Evolutionary conservation across 2,329 filamentous ascomycete genomes (phyloP), one percentile per base, ranked within the genome.

Genomic region (Basipetospora chlamydospora): DNA sequence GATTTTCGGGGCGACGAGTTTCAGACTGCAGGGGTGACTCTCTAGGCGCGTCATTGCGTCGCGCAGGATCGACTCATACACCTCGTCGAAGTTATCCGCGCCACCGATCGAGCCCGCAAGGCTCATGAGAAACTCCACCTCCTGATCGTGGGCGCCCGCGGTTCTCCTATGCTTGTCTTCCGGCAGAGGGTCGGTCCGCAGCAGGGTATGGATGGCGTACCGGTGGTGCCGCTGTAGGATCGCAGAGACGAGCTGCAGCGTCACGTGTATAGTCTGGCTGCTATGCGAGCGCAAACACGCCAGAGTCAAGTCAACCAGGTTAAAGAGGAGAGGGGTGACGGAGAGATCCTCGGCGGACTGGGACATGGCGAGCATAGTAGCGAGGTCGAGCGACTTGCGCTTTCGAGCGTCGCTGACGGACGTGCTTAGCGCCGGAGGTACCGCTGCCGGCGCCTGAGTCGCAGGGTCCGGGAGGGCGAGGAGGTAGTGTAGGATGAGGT

Each of bases 401-500:
- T 87, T 80, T 44, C 83, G 81, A 7, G 80, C 71, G 31, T 77
- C 75, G 43, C 77, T 81, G 13, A 75, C 63, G 15, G 67, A 64
- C 18, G 73, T 72, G 26, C 37, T 37, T 12, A 41, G 13, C 8
- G 7, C 16, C n/a, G 28, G 11, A 15, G 11, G 28, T 6, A n/a
- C 20, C 18, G 6, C 22, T 6, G 25, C 18, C 6, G 17, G 23
- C 17, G 26, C 12, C 3, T 9, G 13, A 6, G 25, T 17, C 17
- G 22, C 33, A 3, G 34, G 22, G 39, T 81, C 79, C 1, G 82
- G 80, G 7, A 94, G 70, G 12, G 84, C 88, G 21, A 98, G 66
- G 2, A 98, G 70, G 53, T 96, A 98, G 45, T 87, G 82, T 5
- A 98, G 70, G 37, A 96, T 90, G 41, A 94, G 79, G 46, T 94